Evolutionary conservation across 2,329 filamentous ascomycete species (phyloP).

Genomic region (Hymenoscyphus albidus): DNA sequence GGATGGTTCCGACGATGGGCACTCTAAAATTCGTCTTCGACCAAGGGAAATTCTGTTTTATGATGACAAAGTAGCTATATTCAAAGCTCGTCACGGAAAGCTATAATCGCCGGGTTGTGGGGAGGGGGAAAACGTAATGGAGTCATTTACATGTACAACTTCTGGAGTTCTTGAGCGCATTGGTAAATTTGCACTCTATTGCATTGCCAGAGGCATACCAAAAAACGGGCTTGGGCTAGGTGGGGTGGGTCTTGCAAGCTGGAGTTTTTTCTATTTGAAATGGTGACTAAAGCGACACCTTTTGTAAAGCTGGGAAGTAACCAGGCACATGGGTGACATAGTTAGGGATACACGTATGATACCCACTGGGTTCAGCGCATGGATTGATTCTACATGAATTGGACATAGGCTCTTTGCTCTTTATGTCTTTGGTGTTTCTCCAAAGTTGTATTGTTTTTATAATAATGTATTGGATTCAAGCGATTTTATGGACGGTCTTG

Average conservation of each 20-base stretch:
- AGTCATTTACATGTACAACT: conserved; percentile 3
- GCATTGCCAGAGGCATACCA: conserved; percentile 2
- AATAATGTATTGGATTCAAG: neutral
- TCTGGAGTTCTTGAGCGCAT: conserved; percentile 4
- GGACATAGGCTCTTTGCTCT: neutral
- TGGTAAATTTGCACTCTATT: neutral
- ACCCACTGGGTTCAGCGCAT: neutral
- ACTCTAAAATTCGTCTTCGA: conserved; percentile 48
- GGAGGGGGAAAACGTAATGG: neutral
- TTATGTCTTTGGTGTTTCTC: neutral
- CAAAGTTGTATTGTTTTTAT: neutral
- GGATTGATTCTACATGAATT: conserved; percentile 2
- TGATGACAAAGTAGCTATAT: conserved; percentile 77
- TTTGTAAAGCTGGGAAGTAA: neutral
- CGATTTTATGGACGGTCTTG: neutral
- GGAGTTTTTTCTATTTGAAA: neutral
- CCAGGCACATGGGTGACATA: conserved; percentile 1
- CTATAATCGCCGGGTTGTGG: conserved; percentile 15
- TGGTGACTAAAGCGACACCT: neutral
- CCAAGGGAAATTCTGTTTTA: conserved; percentile 79
- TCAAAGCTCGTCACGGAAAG: conserved; percentile 57
- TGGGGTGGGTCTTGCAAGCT: neutral
- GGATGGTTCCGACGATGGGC: conserved; percentile 43
- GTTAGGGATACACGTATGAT: conserved; percentile 2
- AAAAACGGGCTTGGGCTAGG: neutral